Base-by-base conservation (phyloP, 1,139 yeast species). In the Blastobotrys capitulatus region DNA sequence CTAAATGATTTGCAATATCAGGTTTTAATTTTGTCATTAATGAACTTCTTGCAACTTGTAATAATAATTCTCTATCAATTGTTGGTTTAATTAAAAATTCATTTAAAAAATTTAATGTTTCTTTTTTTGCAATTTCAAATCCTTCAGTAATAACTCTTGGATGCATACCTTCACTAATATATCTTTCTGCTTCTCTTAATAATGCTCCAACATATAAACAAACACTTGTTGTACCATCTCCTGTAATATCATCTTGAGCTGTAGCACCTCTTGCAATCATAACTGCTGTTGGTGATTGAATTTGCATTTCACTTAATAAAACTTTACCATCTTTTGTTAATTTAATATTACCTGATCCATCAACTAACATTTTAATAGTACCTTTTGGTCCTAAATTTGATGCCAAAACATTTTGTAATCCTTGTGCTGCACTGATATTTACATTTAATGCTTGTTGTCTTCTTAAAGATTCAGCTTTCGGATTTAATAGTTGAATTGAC, bases 181-280 rank as follows among this genome's bases (percentile, higher is more conserved):
- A 90, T 61, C 97, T 78, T 65, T 92, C 95, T 31, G 97, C 97
- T 70, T 92, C 98, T 67, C 86, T 87, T 65, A 92, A 77, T 53
- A 92, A 74, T 66, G 94, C 97, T 48, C 99, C 99, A 40, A 92
- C 98, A 51, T 90, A 77, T 57, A 95, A 76, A 48, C 92, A 92
- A 51, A 92, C 98, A 1, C 96, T 86, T n/a, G 98, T 92, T 51
- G 99, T 94, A 57, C 99, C 99, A 67, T 92, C 99, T 47, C 99
- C 99, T 13, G 98, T 87, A 65, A 94, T 89, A 67, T 92, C 98
- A 68, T 92, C 99, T 70, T 92, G 99, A 0, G 98, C 97, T 44
- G 96, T 83, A 48, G 99, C 99, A 10, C 97, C 98, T 57, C 97
- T 78, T 2, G 98, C 76, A 73, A 92, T 92, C 95, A 94, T 86